Evolutionary conservation across 345 rosid genomes (phyloP), one percentile per base, ranked within the genome.

Genomic region (Physaria fendleri): DNA sequence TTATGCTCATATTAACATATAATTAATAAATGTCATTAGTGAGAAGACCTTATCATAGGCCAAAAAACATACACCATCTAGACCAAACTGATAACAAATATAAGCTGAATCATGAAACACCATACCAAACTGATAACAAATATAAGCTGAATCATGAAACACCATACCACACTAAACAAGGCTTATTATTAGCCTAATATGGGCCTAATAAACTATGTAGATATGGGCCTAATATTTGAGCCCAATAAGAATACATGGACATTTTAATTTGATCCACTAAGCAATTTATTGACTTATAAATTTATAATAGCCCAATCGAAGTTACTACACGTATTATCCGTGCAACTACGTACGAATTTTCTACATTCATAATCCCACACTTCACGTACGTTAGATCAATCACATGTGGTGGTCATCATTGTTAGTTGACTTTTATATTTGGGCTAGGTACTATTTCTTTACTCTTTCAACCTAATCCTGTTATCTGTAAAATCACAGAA

Each of bases 401-500:
- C 52, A 49, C 46, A 33, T 67, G 39, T 58, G 45, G 29, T 58
- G 45, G 29, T 57, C 59, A 17, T 30, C 37, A 48, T 39, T 40
- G 3, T 27, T 5, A 13, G 16, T 43, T 68, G 48, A 68, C 55
- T 43, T 59, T 59, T 17, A n/a, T n/a, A 5, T 24, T 46, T 46
- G 37, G 17, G 35, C 45, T 25, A 12, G 28, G 25, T 45, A 48
- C 46, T 20, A 20, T 54, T 42, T 67, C 10, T 9, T 24, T 22
- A 64, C 6, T 49, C 20, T 47, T 37, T 18, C 45, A 32, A 45
- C 63, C 23, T 28, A 21, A 42, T 30, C 53, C 5, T 29, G 14
- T 17, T 34, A 27, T 53, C 45, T 17, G 12, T 2, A 46, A 20
- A 18, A 4, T 14, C 37, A 21, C 50, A 38, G 28, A 28, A 38